Evolutionary conservation across 202 grass and related monocot genomes (phyloP).

Genomic region (Cymbopogon flexuosus): DNA sequence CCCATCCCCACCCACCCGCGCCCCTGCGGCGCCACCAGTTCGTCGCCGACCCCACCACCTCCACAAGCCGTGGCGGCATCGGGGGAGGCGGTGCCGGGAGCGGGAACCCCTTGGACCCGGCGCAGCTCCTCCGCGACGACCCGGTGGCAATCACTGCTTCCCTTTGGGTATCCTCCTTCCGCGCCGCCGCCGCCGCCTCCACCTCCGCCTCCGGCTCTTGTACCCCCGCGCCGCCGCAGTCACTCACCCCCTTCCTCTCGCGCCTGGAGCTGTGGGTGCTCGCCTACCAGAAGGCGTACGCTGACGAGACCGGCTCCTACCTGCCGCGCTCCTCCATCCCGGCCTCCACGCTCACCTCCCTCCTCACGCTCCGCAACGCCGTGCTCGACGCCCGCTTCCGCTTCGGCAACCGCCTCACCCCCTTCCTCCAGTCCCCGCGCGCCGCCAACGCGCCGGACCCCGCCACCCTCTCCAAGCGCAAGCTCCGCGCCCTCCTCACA

Average conservation of each 20-base stretch:
- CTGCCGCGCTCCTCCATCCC: conserved; percentile 73
- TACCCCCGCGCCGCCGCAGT: conserved; percentile 27
- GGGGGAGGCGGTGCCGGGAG: background rate
- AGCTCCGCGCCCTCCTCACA: conserved; percentile 75
- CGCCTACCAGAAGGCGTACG: conserved; percentile 89
- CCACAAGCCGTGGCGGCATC: conserved; percentile 23
- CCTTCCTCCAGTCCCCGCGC: conserved; percentile 65
- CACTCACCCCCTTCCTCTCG: conserved; percentile 53
- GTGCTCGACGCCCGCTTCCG: conserved; percentile 75
- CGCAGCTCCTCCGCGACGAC: conserved; percentile 74
- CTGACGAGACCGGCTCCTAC: conserved; percentile 92
- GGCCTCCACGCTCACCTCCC: conserved; percentile 43
- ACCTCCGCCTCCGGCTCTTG: conserved; percentile 16
- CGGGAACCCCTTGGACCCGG: conserved; percentile 50
- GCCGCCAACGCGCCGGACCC: conserved; percentile 49
- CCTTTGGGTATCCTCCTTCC: conserved; percentile 77
- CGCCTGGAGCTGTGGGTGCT: conserved; percentile 92
- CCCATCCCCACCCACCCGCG: background rate
- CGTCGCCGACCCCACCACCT: conserved; percentile 29
- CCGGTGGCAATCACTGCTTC: conserved; percentile 73
- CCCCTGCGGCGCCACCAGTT: conserved; percentile 31
- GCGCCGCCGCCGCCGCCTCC: conserved; percentile 25
- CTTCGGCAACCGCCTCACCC: conserved; percentile 76
- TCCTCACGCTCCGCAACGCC: conserved; percentile 80
- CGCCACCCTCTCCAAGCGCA: conserved; percentile 78